Conservation (phyloP, 805 yeast species). For the Geotrichum ghanense region DNA sequence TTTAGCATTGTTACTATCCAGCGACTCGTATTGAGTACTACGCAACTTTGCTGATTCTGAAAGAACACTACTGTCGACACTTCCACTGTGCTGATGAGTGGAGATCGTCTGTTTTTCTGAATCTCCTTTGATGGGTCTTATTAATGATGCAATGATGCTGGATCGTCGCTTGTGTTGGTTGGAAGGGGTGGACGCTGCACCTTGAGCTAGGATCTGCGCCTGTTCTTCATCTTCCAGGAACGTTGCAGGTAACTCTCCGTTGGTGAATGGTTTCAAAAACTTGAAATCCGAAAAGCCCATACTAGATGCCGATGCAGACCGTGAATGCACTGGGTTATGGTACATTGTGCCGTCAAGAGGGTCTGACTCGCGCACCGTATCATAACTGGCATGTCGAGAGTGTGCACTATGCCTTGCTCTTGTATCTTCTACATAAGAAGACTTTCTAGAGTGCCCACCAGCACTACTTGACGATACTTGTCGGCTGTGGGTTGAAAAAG, state of each 20-base stretch:
- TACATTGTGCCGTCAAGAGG: constrained; percentile 2
- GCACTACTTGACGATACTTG: background rate
- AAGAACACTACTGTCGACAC: background rate
- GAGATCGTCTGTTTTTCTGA: background rate
- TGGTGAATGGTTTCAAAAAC: constrained; percentile 1
- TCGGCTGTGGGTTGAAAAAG: background rate
- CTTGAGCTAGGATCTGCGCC: background rate
- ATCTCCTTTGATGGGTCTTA: constrained; percentile 6
- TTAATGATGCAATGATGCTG: constrained; percentile 12
- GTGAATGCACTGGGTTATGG: constrained; percentile 8
- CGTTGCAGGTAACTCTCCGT: background rate
- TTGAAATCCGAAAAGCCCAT: constrained; percentile 3
- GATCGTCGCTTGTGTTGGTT: constrained; percentile 15
- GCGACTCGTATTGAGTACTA: background rate
- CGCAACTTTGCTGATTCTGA: constrained; percentile 1
- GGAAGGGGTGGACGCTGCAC: constrained; percentile 4
- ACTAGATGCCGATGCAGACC: constrained; percentile 12
- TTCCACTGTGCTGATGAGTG: constrained; percentile 3
- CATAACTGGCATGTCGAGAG: constrained; percentile 8
- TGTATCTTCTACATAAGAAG: constrained; percentile 7
- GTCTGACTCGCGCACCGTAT: constrained; percentile 7
- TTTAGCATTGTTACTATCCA: background rate
- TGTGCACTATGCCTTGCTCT: constrained; percentile 4
- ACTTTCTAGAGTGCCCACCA: constrained; percentile 2
- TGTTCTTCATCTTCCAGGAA: constrained; percentile 1